Base-by-base conservation (phyloP, 2,329 filamentous ascomycete species). In the Neofusicoccum parvum region DNA sequence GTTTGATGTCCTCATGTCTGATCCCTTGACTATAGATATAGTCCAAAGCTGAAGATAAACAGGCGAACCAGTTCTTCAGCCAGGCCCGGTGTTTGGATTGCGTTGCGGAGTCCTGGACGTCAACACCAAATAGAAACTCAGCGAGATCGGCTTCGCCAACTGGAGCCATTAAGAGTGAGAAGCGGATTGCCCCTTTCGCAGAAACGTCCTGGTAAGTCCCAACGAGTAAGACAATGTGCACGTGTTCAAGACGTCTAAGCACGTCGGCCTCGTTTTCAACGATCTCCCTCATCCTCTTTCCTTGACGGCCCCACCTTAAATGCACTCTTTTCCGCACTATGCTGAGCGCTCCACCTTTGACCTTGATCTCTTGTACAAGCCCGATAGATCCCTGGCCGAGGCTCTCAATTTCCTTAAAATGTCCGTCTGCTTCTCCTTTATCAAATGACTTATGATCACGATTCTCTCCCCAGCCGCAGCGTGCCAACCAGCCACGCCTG, bases 1-100 rank as follows among this genome's bases (percentile, higher is more conserved):
- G 59, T 15, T 62, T 62, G 11, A 62, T 46, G 17, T 49, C 59
- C 36, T 62, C 34, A 15, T 62, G 43, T 3, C 43, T 36, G 43
- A 62, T 39, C 2, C 27, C 23, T 17, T 49, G 32, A 12, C n/a
- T 20, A 12, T 62, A 43, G 36, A 62, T 62, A 20, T 62, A 49
- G 5, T 5, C 15, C 14, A 62, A 36, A 5, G 20, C 59, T n/a
- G 59, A 48, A 5, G 23, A 12, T 27, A 62, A 17, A 23, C 59
- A 50, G 12, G 14, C 14, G 14, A 62, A 48, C 50, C 50, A 54
- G 3, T n/a, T 17, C 2, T 32, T n/a, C 12, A 43, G 6, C 36
- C 17, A 37, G 10, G 7, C 9, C 2, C 15, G 11, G 4, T 14
- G 50, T 15, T 9, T 10, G 45, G 11, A 5, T 48, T 15, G 20